phyloP scores from a whole-genome alignment of 495 filamentous ascomycete species.

The Penicillium nucicola region DNA sequence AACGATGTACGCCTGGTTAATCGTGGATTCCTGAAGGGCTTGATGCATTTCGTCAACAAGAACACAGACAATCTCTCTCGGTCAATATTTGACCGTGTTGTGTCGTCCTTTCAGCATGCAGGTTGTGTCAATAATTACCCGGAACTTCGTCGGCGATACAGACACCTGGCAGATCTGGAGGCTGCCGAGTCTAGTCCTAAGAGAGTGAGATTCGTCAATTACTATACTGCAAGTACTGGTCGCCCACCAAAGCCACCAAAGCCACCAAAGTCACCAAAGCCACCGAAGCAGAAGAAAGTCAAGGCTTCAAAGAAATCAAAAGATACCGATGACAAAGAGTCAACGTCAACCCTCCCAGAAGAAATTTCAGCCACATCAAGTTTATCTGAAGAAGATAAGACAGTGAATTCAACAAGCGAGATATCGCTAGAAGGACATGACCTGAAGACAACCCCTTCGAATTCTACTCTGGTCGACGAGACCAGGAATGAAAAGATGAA shows the following conservation, averaged over 20 bases:
- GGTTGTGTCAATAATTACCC: constrained; percentile 73
- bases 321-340: not conserved
- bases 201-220: constrained; percentile 78
- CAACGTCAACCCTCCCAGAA: not conserved
- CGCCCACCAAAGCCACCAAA: not conserved
- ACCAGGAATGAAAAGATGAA: not conserved
- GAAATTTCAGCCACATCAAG: not conserved
- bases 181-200: constrained; percentile 38
- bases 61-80: constrained; percentile 64
- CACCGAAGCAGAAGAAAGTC: not conserved
- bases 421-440: not conserved
- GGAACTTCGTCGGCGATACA: constrained; percentile 67
- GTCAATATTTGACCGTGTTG: constrained; percentile 69
- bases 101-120: constrained; percentile 81
- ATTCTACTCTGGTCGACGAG: not conserved
- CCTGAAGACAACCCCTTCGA: constrained; percentile 2
- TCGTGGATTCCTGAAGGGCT: constrained; percentile 61
- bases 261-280: not conserved
- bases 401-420: not conserved
- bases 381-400: not conserved
- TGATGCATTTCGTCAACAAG: constrained; percentile 77
- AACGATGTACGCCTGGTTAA: constrained; percentile 68
- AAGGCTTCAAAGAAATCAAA: constrained; percentile 4
- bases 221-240: constrained; percentile 83
- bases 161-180: constrained; percentile 63